Conservation (phyloP, 2,329 filamentous ascomycete genomes). For the Tolypocladium ovalisporum region DNA sequence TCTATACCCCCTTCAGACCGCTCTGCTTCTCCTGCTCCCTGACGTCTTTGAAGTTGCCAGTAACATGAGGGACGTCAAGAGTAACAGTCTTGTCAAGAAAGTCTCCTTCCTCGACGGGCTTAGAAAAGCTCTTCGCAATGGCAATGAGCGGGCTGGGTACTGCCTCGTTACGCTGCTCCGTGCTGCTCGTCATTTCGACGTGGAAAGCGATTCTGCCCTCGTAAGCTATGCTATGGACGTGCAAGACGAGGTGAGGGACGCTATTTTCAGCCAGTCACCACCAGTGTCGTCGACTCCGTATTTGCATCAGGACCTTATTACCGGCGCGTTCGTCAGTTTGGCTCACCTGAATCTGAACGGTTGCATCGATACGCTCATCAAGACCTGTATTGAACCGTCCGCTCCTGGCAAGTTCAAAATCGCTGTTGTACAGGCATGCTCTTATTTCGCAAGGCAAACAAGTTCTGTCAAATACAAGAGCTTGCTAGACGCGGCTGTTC, state of each 20-base stretch:
- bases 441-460: constrained; percentile 46
- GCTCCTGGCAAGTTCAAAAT: constrained; percentile 51
- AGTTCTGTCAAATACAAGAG: constrained; percentile 37
- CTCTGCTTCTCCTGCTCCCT: constrained; percentile 51
- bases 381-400: constrained; percentile 44
- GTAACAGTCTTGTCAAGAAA: constrained; percentile 52
- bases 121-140: constrained; percentile 51
- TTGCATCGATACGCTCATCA: constrained; percentile 44
- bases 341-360: constrained; percentile 50
- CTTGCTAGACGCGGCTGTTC: constrained; percentile 44
- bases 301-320: constrained; percentile 55
- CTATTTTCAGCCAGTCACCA: constrained; percentile 46
- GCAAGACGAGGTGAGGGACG: constrained; percentile 56
- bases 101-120: constrained; percentile 53
- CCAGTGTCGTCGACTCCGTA: constrained; percentile 33
- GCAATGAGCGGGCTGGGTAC: constrained; percentile 56
- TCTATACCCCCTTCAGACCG: constrained; percentile 52
- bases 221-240: constrained; percentile 60
- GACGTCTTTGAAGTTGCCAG: constrained; percentile 62
- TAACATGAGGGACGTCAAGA: constrained; percentile 54
- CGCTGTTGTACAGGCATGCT: constrained; percentile 50
- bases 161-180: constrained; percentile 53
- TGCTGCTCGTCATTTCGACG: constrained; percentile 52
- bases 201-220: constrained; percentile 51
- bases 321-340: constrained; percentile 54